Conservation (phyloP, 202 grass and related monocot species). For the Saccharum hybrid region DNA sequence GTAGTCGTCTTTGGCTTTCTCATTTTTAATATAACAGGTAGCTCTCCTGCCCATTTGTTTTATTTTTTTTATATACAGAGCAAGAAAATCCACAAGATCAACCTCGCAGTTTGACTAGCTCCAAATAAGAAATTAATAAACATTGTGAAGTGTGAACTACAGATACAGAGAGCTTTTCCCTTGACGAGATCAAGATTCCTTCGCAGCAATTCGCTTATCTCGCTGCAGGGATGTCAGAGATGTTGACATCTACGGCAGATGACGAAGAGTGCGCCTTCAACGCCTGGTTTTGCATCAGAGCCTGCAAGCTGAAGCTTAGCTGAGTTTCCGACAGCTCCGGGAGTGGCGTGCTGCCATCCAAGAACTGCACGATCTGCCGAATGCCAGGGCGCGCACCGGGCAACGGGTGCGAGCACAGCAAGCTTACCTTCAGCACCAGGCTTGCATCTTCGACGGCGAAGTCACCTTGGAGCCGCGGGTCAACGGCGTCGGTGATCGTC, state of each 20-base stretch:
- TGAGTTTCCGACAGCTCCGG: constrained; percentile 45
- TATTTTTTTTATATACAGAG: too few species aligned
- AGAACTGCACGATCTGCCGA: constrained; percentile 50
- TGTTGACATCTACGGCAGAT: constrained; percentile 31
- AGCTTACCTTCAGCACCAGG: constrained; percentile 32
- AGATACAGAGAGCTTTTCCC: background rate
- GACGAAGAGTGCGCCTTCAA: background rate
- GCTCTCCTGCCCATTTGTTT: too few species aligned
- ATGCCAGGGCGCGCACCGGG: constrained; percentile 44
- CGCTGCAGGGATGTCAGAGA: constrained; percentile 36
- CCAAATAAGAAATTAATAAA: background rate
- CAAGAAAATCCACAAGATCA: background rate
- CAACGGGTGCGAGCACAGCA: constrained; percentile 57
- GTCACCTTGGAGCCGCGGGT: constrained; percentile 42
- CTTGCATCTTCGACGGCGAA: constrained; percentile 32
- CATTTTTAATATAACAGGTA: too few species aligned
- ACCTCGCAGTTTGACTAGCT: background rate
- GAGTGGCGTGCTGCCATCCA: constrained; percentile 35
- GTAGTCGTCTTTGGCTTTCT: too few species aligned
- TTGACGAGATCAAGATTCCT: background rate
- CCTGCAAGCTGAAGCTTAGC: constrained; percentile 20
- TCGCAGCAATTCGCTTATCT: too few species aligned
- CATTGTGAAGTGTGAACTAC: background rate
- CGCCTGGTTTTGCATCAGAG: constrained; percentile 30
- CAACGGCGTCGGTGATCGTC: constrained; percentile 30